Evolutionary conservation across 177 flowering plant genomes (phyloP), one percentile per base, ranked within the genome.

Genomic region (Vitis hybrid): DNA sequence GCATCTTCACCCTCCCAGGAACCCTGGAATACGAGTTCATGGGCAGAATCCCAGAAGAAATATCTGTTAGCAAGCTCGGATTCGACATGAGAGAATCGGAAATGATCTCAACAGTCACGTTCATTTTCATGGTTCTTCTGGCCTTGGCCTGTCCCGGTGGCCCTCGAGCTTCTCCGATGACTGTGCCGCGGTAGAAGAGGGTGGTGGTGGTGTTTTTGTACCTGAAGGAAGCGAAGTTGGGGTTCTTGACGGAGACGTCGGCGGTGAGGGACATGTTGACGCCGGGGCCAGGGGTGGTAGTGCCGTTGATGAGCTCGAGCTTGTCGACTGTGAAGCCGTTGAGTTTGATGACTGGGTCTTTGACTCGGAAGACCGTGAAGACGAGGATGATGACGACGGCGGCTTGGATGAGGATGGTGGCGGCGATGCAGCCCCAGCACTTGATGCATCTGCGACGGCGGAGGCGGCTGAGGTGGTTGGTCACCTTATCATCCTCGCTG

Each of bases 151-250:
- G 35, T 3, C 94, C 92, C 6, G 85, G 78, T 2, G 85, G 86
- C 0, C 77, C 82, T 1, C 68, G 69, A 1, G 79, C 94, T 62
- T 83, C 84, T 0, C 90, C 94, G 3, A 86, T 73, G 60, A 69
- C 66, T 13, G 17, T 18, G 6, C 79, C 88, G 10, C 71, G 60
- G 75, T 84, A 88, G 73, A 59, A 83, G 4, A 88, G 50, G 1
- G 62, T 67, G 7, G 92, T 82, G 9, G 84, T 85, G 21, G 90
- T 75, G 81, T 84, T 82, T 2, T 60, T 52, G 60, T 75, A 88
- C 75, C 68, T 87, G 85, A 86, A 90, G 0, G 92, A 80, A 4
- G 82, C 88, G 7, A 56, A 72, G 67, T 90, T 88, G 0, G 94
- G 91, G 60, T 87, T 87, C 59, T 83, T 86, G 18, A 87, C 86